Conservation (phyloP, 169 alveolate species). For the Plasmodium gallinaceum region DNA sequence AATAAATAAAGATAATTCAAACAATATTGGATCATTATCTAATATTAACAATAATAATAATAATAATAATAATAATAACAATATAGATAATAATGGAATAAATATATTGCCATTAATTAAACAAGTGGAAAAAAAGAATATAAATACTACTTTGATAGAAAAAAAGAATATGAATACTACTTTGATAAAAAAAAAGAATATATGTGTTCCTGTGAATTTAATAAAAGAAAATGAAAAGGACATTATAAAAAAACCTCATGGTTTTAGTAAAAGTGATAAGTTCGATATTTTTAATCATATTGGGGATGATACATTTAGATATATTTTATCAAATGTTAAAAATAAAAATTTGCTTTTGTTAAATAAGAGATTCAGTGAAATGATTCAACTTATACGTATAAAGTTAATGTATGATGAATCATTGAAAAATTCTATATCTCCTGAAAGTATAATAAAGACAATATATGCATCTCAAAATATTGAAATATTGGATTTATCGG, state of each 20-base stretch:
- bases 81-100: background rate
- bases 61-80: background rate
- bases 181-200: conserved; percentile 44
- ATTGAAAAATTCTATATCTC: conserved; percentile 59
- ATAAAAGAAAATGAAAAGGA: conserved; percentile 18
- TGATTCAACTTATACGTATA: conserved; percentile 17
- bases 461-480: conserved; percentile 25
- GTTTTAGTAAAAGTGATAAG: conserved; percentile 35
- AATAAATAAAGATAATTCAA: background rate
- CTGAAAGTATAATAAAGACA: conserved; percentile 66
- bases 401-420: conserved; percentile 57
- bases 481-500: conserved; percentile 47
- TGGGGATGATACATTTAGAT: conserved; percentile 67
- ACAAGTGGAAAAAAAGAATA: background rate
- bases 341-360: conserved; percentile 46
- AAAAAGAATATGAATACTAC: conserved; percentile 4
- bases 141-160: background rate
- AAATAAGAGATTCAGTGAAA: conserved; percentile 39
- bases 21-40: background rate
- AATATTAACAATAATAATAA: background rate
- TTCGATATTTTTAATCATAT: conserved; percentile 39
- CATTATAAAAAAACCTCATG: background rate
- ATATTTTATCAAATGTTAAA: conserved; percentile 43
- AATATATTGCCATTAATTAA: background rate
- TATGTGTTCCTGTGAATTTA: conserved; percentile 54